phyloP scores from a whole-genome alignment of 2,329 filamentous ascomycete species.

The Ascochyta viciae-villosae region DNA sequence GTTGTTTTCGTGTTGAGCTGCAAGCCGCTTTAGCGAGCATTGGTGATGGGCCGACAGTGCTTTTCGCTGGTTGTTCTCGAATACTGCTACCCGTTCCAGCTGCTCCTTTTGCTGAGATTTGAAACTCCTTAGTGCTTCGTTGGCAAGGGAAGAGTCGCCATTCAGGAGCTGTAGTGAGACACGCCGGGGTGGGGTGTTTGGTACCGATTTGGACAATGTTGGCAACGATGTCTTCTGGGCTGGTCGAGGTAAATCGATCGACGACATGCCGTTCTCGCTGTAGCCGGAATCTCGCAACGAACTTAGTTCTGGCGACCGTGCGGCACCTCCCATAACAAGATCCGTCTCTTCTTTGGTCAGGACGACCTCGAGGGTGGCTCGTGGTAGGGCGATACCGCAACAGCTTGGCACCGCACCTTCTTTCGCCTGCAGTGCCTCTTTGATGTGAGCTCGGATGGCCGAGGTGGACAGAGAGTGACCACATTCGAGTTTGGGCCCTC shows the following conservation, averaged over 20 bases:
- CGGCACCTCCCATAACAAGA: conserved; percentile 26
- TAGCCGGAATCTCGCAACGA: conserved; percentile 36
- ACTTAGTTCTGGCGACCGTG: conserved; percentile 24
- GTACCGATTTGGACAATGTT: conserved; percentile 13
- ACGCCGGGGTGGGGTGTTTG: conserved; percentile 14
- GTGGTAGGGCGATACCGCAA: conserved; percentile 52
- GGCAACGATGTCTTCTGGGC: conserved; percentile 12
- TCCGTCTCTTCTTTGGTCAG: conserved; percentile 49
- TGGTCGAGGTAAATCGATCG: conserved; percentile 26
- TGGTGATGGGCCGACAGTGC: conserved; percentile 38
- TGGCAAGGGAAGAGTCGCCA: conserved; percentile 31
- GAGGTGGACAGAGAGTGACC: conserved; percentile 40
- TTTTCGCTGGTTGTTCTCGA: conserved; percentile 44
- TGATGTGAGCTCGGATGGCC: conserved; percentile 42
- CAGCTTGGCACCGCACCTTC: conserved; percentile 47
- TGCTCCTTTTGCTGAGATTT: conserved; percentile 40
- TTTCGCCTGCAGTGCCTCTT: conserved; percentile 44
- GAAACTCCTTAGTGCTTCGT: conserved; percentile 38
- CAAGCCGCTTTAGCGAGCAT: conserved; percentile 29
- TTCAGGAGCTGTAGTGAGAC: conserved; percentile 15
- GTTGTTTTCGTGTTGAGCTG: conserved; percentile 27
- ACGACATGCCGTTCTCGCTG: conserved; percentile 36
- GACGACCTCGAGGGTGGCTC: conserved; percentile 47
- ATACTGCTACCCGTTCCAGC: conserved; percentile 37
- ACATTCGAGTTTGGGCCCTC: conserved; percentile 37